Conservation (phyloP, 2,329 filamentous ascomycete genomes). For the Sodiomyces alkalinus region DNA sequence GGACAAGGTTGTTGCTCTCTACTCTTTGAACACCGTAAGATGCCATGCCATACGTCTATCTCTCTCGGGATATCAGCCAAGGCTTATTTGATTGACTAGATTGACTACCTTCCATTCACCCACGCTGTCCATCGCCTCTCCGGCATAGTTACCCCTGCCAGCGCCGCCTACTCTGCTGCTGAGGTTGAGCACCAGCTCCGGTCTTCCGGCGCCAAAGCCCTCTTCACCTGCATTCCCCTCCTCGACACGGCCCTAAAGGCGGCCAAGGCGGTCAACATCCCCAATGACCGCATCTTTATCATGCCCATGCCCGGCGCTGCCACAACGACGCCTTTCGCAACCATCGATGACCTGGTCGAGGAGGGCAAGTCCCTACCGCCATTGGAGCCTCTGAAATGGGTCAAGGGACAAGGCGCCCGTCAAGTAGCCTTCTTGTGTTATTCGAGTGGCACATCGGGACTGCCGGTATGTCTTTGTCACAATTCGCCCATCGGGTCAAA, state of each 20-base stretch:
- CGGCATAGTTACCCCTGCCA: constrained; percentile 61
- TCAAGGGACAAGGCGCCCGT: constrained; percentile 47
- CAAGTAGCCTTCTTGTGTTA: constrained; percentile 67
- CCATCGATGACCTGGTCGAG: constrained; percentile 48
- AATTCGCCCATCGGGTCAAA: not conserved
- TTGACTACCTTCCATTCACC: constrained; percentile 58
- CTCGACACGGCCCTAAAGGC: constrained; percentile 47
- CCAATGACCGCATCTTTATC: constrained; percentile 49
- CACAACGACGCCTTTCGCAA: constrained; percentile 39
- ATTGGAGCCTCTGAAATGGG: constrained; percentile 43
- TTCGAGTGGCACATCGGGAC: constrained; percentile 63
- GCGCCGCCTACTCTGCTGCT: constrained; percentile 53
- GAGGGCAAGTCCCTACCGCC: constrained; percentile 39
- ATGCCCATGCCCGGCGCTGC: constrained; percentile 49
- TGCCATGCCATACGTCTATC: not conserved
- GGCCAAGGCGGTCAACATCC: constrained; percentile 43
- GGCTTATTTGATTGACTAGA: no score
- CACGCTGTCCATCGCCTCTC: constrained; percentile 62
- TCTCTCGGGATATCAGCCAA: not conserved
- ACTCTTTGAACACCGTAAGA: constrained; percentile 64
- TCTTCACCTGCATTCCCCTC: constrained; percentile 56
- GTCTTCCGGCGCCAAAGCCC: constrained; percentile 49
- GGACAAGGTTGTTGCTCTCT: constrained; percentile 67
- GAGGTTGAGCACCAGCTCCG: constrained; percentile 61
- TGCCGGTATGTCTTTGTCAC: constrained; percentile 40